Evolutionary conservation across 1,284 basidiomycete genomes (phyloP), one percentile per base, ranked within the genome.

Genomic region (Leccinum pachyderme): DNA sequence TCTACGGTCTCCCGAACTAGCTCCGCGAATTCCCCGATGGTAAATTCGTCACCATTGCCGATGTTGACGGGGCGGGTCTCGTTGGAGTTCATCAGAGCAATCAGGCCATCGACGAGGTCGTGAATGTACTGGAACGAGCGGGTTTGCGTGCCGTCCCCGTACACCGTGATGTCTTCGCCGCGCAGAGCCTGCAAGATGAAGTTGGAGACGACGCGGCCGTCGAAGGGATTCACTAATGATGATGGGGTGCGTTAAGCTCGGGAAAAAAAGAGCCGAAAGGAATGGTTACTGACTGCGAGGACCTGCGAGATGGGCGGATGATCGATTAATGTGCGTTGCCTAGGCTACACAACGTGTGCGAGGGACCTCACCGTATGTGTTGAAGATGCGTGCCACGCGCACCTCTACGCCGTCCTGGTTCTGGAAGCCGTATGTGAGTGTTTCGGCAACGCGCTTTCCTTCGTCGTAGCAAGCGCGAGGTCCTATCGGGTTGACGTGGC

Each of bases 401-500:
- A 98, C 93, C 63, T 98, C 92, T 56, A 99, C 95, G 53, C 87
- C 87, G 68, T 98, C 94, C 73, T 97, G 95, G 57, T 91, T 83
- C 63, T 91, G 89, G 80, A 91, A 98, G 50, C 94, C 95, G 70
- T 97, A 97, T 9, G 95, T 95, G 63, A 98, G 75, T 11, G 94
- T 96, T 76, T 96, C 93, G 47, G 93, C 93, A 43, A 96, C 93
- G 67, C 93, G 92, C 76, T 96, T 96, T 51, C 93, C 96, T 77
- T 99, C 96, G 68, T 99, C 96, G 72, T 99, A 99, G 75, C 96
- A 98, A 32, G 96, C 95, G 59, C 96, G 89, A 57, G 93, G 93
- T 28, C 96, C 95, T 63, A 95, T 97, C 46, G 94, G 94, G 78
- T 98, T 98, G 67, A 98, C 96, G 72, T 98, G 90, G 47, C 96